Base-by-base conservation (phyloP, 768 basidiomycete genomes). In the Xerocomellus amylosporus region DNA sequence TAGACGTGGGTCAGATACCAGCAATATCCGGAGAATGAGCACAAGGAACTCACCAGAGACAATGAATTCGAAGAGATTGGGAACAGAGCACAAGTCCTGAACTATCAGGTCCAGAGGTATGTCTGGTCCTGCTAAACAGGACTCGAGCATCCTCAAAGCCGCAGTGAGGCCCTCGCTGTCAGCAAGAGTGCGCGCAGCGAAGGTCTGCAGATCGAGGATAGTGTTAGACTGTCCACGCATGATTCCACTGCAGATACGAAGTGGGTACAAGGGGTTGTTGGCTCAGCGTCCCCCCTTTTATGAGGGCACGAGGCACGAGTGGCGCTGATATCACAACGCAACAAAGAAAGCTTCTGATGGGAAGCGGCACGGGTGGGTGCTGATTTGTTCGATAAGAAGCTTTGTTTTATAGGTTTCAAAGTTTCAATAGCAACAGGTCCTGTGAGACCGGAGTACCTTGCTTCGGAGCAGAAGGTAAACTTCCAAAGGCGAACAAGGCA, bases 11-110 rank as follows among this genome's bases (percentile, higher is more conserved):
- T 60, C 46, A 56, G 54, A 37, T 13, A 17, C 45, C 5, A 22
- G 33, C 8, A 38, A 24, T 10, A 19, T 4, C n/a, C 9, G 33
- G 0, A 12, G 20, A 6, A 20, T 0, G 8, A 43, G 15, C 46
- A 33, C n/a, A 17, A 43, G 8, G 15, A 19, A 55, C 60, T 48
- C 51, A 66, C 71, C 55, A 2, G 72, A 73, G 3, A 71, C 22
- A 2, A 73, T 20, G n/a, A 62, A 70, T 5, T 68, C 65, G 3
- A 72, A 73, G 13, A 71, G 58, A 13, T 55, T 37, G 0, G 70
- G 62, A 6, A 58, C 31, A 4, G 66, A 63, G 20, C 71, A 60
- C 49, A 73, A 53, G 46, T 70, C 59, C 51, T 62, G 62, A n/a
- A 68, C 17, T 49, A 67, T 55, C 63, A 64, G 56, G 53, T 46